A percentile compares a stretch with the other conserved stretches of the same genome.
phyloP scores from a whole-genome alignment of 192 early-diverging fungal species.

The Podila epigama region DNA sequence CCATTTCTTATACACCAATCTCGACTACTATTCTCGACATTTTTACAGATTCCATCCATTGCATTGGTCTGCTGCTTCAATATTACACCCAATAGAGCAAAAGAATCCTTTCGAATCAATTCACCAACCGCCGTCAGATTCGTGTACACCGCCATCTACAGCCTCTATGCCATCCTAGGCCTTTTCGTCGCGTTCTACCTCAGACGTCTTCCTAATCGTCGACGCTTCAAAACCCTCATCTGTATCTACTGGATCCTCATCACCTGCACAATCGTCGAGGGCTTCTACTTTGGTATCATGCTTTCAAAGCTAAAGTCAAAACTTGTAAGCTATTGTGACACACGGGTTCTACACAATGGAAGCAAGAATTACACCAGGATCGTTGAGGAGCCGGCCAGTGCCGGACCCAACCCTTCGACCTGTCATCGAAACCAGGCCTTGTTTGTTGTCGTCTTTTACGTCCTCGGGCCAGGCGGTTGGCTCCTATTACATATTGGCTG shows the following conservation, averaged over 20 bases:
- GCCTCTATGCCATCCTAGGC: conserved; percentile 22
- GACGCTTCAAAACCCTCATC: conserved; percentile 16
- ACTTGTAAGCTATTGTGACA: conserved; percentile 18
- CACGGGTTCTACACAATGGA: not conserved
- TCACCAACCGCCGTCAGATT: conserved; percentile 18
- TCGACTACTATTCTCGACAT: not conserved
- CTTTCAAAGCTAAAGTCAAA: conserved; percentile 35
- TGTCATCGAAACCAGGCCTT: not conserved
- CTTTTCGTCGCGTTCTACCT: not conserved
- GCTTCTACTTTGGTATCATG: conserved; percentile 43
- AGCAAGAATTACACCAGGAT: not conserved
- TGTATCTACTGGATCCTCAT: conserved; percentile 37
- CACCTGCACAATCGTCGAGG: conserved; percentile 14
- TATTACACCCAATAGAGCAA: conserved; percentile 5
- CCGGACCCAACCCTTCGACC: not conserved
- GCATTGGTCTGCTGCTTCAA: conserved; percentile 23
- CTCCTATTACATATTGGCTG: conserved; percentile 27
- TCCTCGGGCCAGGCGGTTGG: conserved; percentile 37
- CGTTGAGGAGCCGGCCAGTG: not conserved
- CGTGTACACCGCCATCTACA: conserved; percentile 23
- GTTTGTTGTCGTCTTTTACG: conserved; percentile 19
- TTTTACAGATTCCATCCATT: conserved; percentile 24
- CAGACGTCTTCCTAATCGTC: not conserved
- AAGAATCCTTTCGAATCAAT: conserved; percentile 22
- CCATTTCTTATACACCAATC: not conserved